These are phyloP conservation scores for Bryum argenteum DNA, from an alignment of 225 moss, liverwort and hornwort genomes.

Conservation along the genomic window DNA sequence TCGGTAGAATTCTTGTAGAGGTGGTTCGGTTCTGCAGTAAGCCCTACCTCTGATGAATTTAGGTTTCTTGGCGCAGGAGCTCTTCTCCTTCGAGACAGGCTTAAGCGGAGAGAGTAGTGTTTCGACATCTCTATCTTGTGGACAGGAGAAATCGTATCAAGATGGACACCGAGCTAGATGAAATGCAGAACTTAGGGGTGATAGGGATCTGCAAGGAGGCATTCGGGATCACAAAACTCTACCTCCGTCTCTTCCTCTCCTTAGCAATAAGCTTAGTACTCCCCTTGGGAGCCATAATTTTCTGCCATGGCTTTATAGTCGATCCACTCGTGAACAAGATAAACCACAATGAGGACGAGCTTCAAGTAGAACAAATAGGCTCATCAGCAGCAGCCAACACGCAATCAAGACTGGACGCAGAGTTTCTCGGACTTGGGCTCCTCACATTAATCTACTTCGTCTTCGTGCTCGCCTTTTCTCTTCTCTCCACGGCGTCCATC, in stretches of 20 bases:
- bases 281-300: slow-evolving; percentile 67
- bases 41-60: neutral
- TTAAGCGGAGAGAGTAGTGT: neutral
- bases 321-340: slow-evolving; percentile 59
- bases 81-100: neutral
- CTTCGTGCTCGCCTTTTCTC: slow-evolving; percentile 69
- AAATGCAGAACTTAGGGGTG: slow-evolving; percentile 75
- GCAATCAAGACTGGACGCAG: slow-evolving; percentile 43
- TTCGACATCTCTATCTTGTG: neutral
- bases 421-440: slow-evolving; percentile 41
- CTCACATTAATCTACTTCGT: slow-evolving; percentile 46
- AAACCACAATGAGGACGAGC: slow-evolving; percentile 40
- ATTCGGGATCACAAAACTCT: slow-evolving; percentile 55
- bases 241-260: slow-evolving; percentile 73
- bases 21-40: neutral
- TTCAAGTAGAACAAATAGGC: slow-evolving; percentile 32
- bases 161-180: slow-evolving; percentile 96
- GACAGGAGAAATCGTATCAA: slow-evolving; percentile 8
- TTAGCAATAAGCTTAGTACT: slow-evolving; percentile 72
- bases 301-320: slow-evolving; percentile 65
- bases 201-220: slow-evolving; percentile 72
- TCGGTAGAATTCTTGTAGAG: too few relatives aligned
- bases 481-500: slow-evolving; percentile 78
- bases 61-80: neutral
- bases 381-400: slow-evolving; percentile 53